A percentile compares a stretch with the other conserved stretches of the same genome.
phyloP scores from a whole-genome alignment of 2,329 filamentous ascomycete species.

The Venturia nashicola region DNA sequence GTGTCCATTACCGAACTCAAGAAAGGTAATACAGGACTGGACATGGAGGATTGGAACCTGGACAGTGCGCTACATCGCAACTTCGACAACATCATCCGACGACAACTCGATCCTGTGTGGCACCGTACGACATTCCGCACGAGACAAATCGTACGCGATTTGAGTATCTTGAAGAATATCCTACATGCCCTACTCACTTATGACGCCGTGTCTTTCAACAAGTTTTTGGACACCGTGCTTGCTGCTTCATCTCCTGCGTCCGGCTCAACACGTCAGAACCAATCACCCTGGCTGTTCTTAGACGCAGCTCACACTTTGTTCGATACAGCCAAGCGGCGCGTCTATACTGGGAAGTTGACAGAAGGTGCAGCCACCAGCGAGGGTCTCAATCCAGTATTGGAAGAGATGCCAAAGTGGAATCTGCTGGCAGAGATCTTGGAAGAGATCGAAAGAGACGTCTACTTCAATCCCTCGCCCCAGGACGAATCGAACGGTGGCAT shows the following conservation, averaged over 20 bases:
- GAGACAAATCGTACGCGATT: slow-evolving; percentile 81
- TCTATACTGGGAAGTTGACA: slow-evolving; percentile 64
- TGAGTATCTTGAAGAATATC: slow-evolving; percentile 71
- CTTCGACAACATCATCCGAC: slow-evolving; percentile 77
- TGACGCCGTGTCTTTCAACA: slow-evolving; percentile 82
- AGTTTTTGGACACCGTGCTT: slow-evolving; percentile 87
- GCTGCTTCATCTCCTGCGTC: slow-evolving; percentile 75
- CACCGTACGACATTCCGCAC: slow-evolving; percentile 93
- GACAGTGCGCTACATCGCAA: slow-evolving; percentile 87
- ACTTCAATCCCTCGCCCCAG: slow-evolving; percentile 62
- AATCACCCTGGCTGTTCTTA: slow-evolving; percentile 91
- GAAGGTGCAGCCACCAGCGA: slow-evolving; percentile 28
- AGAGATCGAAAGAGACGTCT: slow-evolving; percentile 84
- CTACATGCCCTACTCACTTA: slow-evolving; percentile 72
- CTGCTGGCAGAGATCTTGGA: slow-evolving; percentile 80
- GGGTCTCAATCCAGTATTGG: slow-evolving; percentile 58
- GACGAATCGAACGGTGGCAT: slow-evolving; percentile 88
- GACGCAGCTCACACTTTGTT: slow-evolving; percentile 93
- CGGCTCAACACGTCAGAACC: slow-evolving; percentile 76
- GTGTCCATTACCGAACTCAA: slow-evolving; percentile 87
- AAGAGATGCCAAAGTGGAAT: slow-evolving; percentile 91
- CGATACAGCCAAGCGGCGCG: slow-evolving; percentile 73
- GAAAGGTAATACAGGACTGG: slow-evolving; percentile 77
- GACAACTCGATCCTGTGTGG: slow-evolving; percentile 96
- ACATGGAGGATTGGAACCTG: slow-evolving; percentile 94